phyloP scores from a whole-genome alignment of 2,329 filamentous ascomycete genomes.

The Sarocladium brachiariae region DNA sequence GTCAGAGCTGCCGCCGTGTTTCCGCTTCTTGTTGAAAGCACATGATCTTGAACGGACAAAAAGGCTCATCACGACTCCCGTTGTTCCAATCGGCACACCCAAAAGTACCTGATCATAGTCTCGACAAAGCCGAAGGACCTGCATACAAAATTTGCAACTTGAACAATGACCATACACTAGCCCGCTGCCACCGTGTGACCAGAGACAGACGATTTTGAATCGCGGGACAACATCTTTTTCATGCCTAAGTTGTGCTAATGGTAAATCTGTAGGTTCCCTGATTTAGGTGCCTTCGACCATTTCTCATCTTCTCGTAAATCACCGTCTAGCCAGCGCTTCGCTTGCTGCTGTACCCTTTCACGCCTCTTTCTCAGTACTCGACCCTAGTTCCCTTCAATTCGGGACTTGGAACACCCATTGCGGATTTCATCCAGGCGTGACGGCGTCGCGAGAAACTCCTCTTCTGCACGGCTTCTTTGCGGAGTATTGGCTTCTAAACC shows the following conservation, averaged over 20 bases:
- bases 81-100: too few species aligned
- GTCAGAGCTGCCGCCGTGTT: too few species aligned
- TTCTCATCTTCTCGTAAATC: conserved; percentile 12
- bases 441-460: conserved; percentile 31
- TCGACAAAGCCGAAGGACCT: too few species aligned
- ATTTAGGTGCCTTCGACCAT: conserved; percentile 8
- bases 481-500: conserved; percentile 28
- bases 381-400: not conserved
- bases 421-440: conserved; percentile 28
- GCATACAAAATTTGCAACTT: too few species aligned
- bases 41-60: too few species aligned
- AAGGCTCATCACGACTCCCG: too few species aligned
- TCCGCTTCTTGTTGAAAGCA: too few species aligned
- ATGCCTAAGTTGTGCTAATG: too few species aligned
- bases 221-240: too few species aligned
- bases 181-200: not conserved
- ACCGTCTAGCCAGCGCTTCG: conserved; percentile 8
- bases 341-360: not conserved
- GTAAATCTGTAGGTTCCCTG: not conserved
- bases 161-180: too few species aligned
- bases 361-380: not conserved
- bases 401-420: not conserved
- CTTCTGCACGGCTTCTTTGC: conserved; percentile 29
- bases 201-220: not conserved
- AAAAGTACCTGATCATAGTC: too few species aligned